Conservation (phyloP, 1,139 yeast genomes). For the Pichia sp. region DNA sequence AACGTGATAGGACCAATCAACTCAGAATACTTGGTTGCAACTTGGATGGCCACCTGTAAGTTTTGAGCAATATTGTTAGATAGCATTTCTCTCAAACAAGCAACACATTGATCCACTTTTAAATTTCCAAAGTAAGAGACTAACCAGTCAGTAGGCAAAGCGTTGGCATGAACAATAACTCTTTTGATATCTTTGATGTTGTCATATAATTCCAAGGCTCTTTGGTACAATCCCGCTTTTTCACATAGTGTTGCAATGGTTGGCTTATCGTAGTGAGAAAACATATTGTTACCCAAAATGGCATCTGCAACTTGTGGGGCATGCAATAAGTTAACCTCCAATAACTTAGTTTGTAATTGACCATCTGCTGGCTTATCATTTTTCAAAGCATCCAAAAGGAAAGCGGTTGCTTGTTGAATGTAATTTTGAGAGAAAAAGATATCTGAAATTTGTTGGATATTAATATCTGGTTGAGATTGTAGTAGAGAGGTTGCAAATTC, state of each 20-base stretch:
- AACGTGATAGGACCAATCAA: slow-evolving; percentile 81
- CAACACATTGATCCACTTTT: slow-evolving; percentile 88
- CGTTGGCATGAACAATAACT: slow-evolving; percentile 83
- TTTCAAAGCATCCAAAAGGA: slow-evolving; percentile 90
- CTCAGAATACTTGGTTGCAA: slow-evolving; percentile 94
- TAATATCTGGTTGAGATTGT: slow-evolving; percentile 58
- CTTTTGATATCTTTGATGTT: slow-evolving; percentile 94
- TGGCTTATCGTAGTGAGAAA: slow-evolving; percentile 91
- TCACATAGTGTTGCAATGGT: slow-evolving; percentile 90
- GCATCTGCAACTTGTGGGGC: slow-evolving; percentile 99
- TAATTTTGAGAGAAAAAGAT: slow-evolving; percentile 91
- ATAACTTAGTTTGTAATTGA: slow-evolving; percentile 87
- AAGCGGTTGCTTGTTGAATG: slow-evolving; percentile 98
- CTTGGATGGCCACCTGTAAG: slow-evolving; percentile 90
- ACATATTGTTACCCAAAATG: slow-evolving; percentile 91
- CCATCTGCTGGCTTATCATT: slow-evolving; percentile 94
- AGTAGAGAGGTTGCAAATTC: slow-evolving; percentile 91
- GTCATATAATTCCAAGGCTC: slow-evolving; percentile 93
- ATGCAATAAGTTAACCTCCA: slow-evolving; percentile 87
- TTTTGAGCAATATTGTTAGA: slow-evolving; percentile 74
- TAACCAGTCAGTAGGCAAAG: slow-evolving; percentile 89
- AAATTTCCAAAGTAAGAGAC: slow-evolving; percentile 89
- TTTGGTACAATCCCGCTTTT: slow-evolving; percentile 87
- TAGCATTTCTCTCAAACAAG: slow-evolving; percentile 83
- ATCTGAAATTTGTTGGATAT: slow-evolving; percentile 85